Base-by-base conservation (phyloP, 2,329 filamentous ascomycete genomes). In the Exserohilum turcica region DNA sequence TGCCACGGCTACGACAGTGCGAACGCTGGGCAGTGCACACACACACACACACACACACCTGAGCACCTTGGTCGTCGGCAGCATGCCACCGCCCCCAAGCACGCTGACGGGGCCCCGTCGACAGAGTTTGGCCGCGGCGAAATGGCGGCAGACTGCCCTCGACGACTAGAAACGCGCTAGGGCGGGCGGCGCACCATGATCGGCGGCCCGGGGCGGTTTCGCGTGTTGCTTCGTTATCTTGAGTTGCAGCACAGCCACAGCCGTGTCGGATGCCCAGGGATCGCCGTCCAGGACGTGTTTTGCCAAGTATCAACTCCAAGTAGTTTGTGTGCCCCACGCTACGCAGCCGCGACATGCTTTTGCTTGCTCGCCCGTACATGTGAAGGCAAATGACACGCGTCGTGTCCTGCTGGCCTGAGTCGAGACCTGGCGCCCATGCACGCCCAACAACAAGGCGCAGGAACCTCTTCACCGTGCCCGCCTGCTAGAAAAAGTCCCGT, bases 161-260 rank as follows among this genome's bases (percentile, higher is more conserved):
- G 21, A 24, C 21, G 21, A 7, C 21, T 24, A 7, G 38, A 29
- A 46, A 32, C 43, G 18, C 52, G 42, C 55, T 56, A 60, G 52
- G 43, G 29, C 54, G 48, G 54, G 50, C 60, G 45, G 35, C 37
- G 43, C 52, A 48, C 48, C 46, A 60, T 43, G 52, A 54, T 61
- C 52, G 35, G 35, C 50, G 45, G 46, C 50, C 39, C 42, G 42
- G 42, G 28, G 43, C 50, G 38, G 40, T 24, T 24, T 24, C 21
- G 21, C 50, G 32, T 59, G 46, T 56, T 60, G 59, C 57, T 57
- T 61, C 55, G 56, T 66, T 66, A 65, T 67, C 60, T 69, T 60
- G 48, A 59, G 36, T 51, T 43, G 29, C 42, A 42, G 50, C 64
- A 69, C 64, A 64, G 66, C 66, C 66, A 65, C 66, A 63, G 54